These are phyloP conservation scores for Helminthosporium solani DNA, from an alignment of 2,329 filamentous ascomycete genomes.

Conservation along the genomic window DNA sequence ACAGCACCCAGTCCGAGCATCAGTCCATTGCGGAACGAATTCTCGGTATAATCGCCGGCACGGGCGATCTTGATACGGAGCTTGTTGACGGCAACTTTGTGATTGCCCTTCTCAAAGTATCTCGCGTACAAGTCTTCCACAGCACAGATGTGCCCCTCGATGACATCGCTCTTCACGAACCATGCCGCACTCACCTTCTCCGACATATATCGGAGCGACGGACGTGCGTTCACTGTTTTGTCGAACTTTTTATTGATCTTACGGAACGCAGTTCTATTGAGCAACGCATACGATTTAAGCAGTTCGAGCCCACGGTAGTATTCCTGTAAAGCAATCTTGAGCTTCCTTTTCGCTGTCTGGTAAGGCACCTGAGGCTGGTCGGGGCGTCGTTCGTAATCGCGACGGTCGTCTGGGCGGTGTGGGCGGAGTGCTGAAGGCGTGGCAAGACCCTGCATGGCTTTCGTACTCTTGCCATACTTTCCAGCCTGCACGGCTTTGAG, in stretches of 20 bases:
- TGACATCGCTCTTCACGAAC: slow-evolving; percentile 85
- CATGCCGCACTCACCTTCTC: slow-evolving; percentile 88
- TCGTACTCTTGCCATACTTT: slow-evolving; percentile 58
- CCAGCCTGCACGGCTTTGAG: slow-evolving; percentile 44
- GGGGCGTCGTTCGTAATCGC: slow-evolving; percentile 47
- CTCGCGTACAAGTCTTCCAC: slow-evolving; percentile 91
- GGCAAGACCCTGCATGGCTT: slow-evolving; percentile 42
- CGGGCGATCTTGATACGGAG: slow-evolving; percentile 69
- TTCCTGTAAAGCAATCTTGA: slow-evolving; percentile 88
- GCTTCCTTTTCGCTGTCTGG: slow-evolving; percentile 81
- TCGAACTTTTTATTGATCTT: slow-evolving; percentile 99
- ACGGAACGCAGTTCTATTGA: slow-evolving; percentile 90
- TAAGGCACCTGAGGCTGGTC: slow-evolving; percentile 67
- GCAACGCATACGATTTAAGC: slow-evolving; percentile 83
- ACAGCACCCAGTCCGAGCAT: slow-evolving; percentile 45
- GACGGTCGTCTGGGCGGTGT: slow-evolving; percentile 33
- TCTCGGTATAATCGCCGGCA: slow-evolving; percentile 59
- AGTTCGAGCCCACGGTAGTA: slow-evolving; percentile 91
- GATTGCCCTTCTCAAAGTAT: slow-evolving; percentile 92
- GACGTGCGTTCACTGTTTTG: slow-evolving; percentile 79
- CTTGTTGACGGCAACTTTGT: slow-evolving; percentile 86
- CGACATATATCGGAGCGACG: slow-evolving; percentile 77
- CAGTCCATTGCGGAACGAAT: slow-evolving; percentile 60
- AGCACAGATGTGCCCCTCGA: slow-evolving; percentile 76
- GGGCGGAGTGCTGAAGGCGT: slow-evolving; percentile 46